Evolutionary conservation across 169 alveolate species (phyloP).

Genomic region (Neospora caninum): DNA sequence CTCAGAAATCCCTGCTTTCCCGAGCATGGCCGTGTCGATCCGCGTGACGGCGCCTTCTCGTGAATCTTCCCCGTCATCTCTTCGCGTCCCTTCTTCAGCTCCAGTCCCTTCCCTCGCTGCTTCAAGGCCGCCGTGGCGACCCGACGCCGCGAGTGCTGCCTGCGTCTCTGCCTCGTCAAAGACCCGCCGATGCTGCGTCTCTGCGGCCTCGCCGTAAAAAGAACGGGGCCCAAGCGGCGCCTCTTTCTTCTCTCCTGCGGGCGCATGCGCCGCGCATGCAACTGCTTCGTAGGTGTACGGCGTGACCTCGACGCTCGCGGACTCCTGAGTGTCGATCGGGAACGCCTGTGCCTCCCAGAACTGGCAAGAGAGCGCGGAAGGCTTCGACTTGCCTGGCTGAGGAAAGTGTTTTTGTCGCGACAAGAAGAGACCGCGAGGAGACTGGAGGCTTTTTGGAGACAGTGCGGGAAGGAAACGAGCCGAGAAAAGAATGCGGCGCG

Average conservation of each 20-base stretch:
- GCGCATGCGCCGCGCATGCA: background rate
- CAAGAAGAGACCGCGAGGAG: background rate
- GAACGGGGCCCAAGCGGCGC: no score
- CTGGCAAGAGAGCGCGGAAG: slow-evolving; percentile 49
- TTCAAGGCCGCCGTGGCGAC: background rate
- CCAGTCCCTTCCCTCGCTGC: background rate
- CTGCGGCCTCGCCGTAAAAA: no score
- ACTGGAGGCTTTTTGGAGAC: background rate
- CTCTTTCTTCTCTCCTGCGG: background rate
- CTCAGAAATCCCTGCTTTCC: background rate
- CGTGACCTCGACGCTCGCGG: slow-evolving; percentile 19
- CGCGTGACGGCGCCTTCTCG: background rate
- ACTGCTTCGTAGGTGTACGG: background rate
- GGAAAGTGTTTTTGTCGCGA: background rate
- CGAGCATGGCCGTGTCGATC: background rate
- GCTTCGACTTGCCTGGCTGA: background rate
- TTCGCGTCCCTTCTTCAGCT: background rate
- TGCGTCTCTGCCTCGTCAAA: no score
- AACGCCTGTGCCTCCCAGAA: slow-evolving; percentile 61
- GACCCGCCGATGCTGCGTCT: no score
- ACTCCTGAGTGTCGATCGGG: slow-evolving; percentile 52
- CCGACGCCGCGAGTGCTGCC: background rate
- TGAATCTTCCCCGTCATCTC: background rate
- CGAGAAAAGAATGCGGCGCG: no score
- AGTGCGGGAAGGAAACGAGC: background rate